Conservation (phyloP, 768 basidiomycete genomes). For the Mycena capillaripes region DNA sequence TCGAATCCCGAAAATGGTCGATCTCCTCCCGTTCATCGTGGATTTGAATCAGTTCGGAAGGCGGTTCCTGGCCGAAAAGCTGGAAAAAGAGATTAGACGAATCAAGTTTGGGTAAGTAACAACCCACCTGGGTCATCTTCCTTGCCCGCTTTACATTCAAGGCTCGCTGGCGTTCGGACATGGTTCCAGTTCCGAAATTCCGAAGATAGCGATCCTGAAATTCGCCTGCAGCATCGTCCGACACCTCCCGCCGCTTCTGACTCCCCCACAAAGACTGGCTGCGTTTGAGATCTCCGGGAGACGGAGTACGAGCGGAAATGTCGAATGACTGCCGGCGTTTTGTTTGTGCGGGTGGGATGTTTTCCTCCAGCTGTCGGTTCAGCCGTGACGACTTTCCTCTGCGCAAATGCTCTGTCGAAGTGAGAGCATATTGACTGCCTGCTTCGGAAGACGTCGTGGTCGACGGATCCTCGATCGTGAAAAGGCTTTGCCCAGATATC, state of each 20-base stretch:
- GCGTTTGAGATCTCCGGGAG: conserved; percentile 39
- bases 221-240: conserved; percentile 22
- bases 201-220: conserved; percentile 41
- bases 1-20: conserved; percentile 38
- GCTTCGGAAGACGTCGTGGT: conserved; percentile 19
- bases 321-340: conserved; percentile 26
- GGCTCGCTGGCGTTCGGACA: conserved; percentile 52
- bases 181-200: conserved; percentile 38
- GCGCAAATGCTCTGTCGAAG: conserved; percentile 23
- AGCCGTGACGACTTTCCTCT: conserved; percentile 24
- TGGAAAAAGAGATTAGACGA: conserved; percentile 36
- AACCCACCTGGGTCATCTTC: conserved; percentile 65
- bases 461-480: conserved; percentile 3
- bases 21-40: conserved; percentile 37
- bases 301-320: neutral
- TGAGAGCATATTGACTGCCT: conserved; percentile 22
- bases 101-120: neutral
- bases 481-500: conserved; percentile 12
- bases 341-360: conserved; percentile 37
- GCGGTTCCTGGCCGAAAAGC: conserved; percentile 67
- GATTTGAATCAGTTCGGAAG: conserved; percentile 56
- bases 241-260: conserved; percentile 20
- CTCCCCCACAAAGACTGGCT: conserved; percentile 48
- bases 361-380: conserved; percentile 39
- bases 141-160: conserved; percentile 60